phyloP scores from a whole-genome alignment of 2,329 filamentous ascomycete genomes.

The Alternaria sp. region DNA sequence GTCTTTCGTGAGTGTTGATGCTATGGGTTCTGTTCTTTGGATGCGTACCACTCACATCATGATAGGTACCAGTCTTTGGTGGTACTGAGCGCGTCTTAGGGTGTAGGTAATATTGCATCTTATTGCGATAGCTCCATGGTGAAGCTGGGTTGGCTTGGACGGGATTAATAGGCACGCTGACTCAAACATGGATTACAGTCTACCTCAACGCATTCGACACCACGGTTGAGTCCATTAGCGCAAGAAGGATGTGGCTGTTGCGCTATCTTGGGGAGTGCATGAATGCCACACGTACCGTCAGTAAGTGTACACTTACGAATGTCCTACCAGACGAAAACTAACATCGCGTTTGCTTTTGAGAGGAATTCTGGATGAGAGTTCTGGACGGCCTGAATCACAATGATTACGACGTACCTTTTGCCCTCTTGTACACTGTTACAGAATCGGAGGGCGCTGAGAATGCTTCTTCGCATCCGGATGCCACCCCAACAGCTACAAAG shows the following conservation, averaged over 20 bases:
- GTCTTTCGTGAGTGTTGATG: constrained; percentile 42
- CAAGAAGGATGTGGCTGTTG: constrained; percentile 51
- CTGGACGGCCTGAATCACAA: constrained; percentile 58
- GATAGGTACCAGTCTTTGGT: constrained; percentile 48
- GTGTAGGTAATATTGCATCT: constrained; percentile 20
- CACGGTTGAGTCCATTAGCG: constrained; percentile 50
- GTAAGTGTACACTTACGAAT: not conserved
- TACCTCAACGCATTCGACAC: constrained; percentile 49
- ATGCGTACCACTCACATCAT: not conserved
- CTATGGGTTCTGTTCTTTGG: not conserved
- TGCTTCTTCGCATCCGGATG: constrained; percentile 33
- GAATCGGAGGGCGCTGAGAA: constrained; percentile 39
- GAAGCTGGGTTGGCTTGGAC: not conserved
- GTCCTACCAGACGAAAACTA: not conserved
- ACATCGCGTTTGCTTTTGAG: not conserved
- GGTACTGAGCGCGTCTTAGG: constrained; percentile 47
- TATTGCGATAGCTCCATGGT: not conserved
- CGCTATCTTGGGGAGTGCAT: constrained; percentile 50
- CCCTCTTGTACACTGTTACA: constrained; percentile 43
- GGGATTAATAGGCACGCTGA: constrained; percentile 27
- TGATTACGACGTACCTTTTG: constrained; percentile 43
- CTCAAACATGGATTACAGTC: not conserved
- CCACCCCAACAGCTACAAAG: constrained; percentile 34
- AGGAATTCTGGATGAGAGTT: constrained; percentile 59
- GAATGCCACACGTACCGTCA: constrained; percentile 38